Evolutionary conservation across 768 basidiomycete species (phyloP).

Genomic region (Leccinum imitatum): DNA sequence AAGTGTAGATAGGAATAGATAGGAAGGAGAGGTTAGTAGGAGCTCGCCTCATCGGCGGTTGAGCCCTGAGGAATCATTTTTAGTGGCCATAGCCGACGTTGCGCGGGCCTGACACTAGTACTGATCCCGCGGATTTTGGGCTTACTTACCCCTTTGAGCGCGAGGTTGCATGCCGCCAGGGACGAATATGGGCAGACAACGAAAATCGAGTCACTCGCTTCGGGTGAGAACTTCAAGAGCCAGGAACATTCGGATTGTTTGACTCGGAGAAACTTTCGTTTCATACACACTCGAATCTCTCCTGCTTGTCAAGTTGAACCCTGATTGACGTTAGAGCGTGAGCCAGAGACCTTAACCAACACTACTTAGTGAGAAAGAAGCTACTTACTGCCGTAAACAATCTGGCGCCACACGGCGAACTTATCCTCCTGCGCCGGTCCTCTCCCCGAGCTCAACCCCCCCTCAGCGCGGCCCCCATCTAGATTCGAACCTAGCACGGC

Average conservation of each 20-base stretch:
- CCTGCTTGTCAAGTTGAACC: background rate
- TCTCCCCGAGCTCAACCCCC: background rate
- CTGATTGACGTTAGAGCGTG: conserved; percentile 22
- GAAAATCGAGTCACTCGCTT: background rate
- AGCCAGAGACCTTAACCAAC: background rate
- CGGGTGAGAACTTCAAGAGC: background rate
- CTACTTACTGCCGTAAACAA: conserved; percentile 12
- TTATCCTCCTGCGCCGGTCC: background rate
- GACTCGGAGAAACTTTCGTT: background rate
- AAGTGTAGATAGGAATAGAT: conserved; percentile 20
- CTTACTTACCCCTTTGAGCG: background rate
- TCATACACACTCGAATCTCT: background rate
- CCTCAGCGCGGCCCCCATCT: background rate
- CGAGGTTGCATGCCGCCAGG: background rate
- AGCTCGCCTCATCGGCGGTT: conserved; percentile 9
- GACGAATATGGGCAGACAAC: background rate
- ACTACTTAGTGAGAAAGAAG: conserved; percentile 10
- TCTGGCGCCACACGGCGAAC: conserved; percentile 22
- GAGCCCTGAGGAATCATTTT: conserved; percentile 23
- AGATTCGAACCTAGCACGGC: background rate
- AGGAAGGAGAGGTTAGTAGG: conserved; percentile 6
- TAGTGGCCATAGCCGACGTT: conserved; percentile 22
- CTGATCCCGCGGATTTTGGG: conserved; percentile 1
- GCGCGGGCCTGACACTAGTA: conserved; percentile 8
- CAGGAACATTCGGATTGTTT: background rate